Evolutionary conservation across 257 asterid species (phyloP), one percentile per base, ranked within the genome.

Genomic region (Vinca minor): DNA sequence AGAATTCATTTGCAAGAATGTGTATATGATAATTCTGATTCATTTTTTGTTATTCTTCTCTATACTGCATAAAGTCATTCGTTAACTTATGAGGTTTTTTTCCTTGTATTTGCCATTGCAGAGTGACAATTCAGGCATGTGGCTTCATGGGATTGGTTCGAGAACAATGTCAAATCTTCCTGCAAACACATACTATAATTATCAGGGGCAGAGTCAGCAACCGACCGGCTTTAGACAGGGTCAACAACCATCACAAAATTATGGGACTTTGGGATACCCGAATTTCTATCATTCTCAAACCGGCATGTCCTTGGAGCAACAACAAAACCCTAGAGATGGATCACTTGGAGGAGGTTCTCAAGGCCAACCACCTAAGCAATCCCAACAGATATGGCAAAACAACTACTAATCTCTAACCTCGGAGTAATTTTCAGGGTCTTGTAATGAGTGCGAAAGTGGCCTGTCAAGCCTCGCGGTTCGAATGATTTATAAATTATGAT

Each of bases 311-410:
- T 69, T 84, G 11, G 95, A 86, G 13, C 82, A 78, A 13, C 84
- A 87, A 45, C 95, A 84, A 66, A 82, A 81, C 62, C 71, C 78
- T 0, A 78, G 95, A 77, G 96, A 89, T n/a, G 90, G 82, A 13
- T 78, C 83, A 1, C 79, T 77, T 3, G 80, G 78, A n/a, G n/a
- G n/a, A 21, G 78, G 87, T 31, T 72, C 88, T 0, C 96, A 85
- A 72, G 85, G 84, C 59, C 96, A 87, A 79, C n/a, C n/a, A n/a
- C 89, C 85, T 8, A 84, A 87, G 73, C 98, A 76, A 61, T 81
- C 91, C 72, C 97, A 92, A 66, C 85, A 77, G 71, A 31, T 87
- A 23, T 89, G 96, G 97, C 97, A 84, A 78, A 85, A 78, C n/a
- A n/a, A n/a, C 78, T 87, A 89, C 88, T 92, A 80, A 84, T 79